Evolutionary conservation across 139 green algal species (phyloP).

Genomic region (Chlorella sp.): DNA sequence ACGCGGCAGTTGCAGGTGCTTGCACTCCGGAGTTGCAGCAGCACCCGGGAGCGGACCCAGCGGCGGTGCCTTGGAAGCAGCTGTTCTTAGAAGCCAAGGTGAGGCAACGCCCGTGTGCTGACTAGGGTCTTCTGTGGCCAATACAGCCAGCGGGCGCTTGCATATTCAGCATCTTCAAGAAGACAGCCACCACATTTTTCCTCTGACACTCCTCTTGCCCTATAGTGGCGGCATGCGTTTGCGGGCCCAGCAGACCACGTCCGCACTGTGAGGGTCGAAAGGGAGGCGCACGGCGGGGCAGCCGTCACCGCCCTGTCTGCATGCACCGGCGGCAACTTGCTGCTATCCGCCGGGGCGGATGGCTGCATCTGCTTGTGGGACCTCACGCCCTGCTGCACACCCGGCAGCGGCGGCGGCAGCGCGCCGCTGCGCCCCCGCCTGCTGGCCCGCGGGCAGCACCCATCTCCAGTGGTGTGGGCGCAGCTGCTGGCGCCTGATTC

Average conservation of each 20-base stretch:
- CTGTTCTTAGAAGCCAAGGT: neutral
- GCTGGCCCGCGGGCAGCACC: neutral
- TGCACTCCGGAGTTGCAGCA: neutral
- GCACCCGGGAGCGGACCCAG: neutral
- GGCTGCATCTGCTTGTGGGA: neutral
- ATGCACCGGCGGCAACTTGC: neutral
- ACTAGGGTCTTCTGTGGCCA: no score
- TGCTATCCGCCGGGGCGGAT: neutral
- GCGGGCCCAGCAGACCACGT: neutral
- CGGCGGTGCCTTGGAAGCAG: neutral
- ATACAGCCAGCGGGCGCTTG: neutral
- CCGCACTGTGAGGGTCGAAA: neutral
- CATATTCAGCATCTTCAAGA: neutral
- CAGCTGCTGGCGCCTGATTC: neutral
- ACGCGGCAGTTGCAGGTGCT: neutral
- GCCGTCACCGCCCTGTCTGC: neutral
- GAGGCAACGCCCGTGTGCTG: neutral
- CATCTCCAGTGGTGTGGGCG: neutral
- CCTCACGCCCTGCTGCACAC: neutral
- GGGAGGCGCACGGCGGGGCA: neutral
- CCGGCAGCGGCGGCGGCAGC: neutral
- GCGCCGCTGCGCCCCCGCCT: neutral
- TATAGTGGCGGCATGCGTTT: neutral
- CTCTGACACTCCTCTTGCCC: neutral
- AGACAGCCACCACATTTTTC: neutral